Conservation (phyloP, 2,329 filamentous ascomycete species). For the Ilyonectria robusta region DNA sequence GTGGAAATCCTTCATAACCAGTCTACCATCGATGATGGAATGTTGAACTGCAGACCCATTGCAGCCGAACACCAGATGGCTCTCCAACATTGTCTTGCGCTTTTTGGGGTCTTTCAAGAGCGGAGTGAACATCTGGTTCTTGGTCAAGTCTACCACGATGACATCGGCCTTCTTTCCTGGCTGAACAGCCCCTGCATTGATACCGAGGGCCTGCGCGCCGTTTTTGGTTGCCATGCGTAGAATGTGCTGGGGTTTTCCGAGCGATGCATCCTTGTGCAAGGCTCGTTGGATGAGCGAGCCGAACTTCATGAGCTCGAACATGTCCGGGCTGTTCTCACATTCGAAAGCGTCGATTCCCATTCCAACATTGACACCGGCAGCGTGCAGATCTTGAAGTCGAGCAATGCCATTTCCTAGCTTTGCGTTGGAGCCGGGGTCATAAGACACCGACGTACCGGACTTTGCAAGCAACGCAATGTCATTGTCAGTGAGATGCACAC, state of each 20-base stretch:
- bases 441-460: constrained; percentile 27
- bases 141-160: constrained; percentile 29
- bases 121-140: constrained; percentile 33
- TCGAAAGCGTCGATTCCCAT: constrained; percentile 33
- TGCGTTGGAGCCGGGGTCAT: constrained; percentile 31
- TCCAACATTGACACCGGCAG: constrained; percentile 23
- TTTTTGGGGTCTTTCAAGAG: constrained; percentile 22
- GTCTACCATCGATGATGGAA: constrained; percentile 17
- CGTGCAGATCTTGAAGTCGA: constrained; percentile 21
- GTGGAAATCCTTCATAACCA: constrained; percentile 19
- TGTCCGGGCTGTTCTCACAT: constrained; percentile 32
- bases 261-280: constrained; percentile 24
- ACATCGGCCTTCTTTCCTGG: constrained; percentile 28
- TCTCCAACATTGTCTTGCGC: constrained; percentile 26
- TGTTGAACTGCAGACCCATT: constrained; percentile 26
- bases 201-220: constrained; percentile 26
- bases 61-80: constrained; percentile 27
- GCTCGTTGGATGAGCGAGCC: constrained; percentile 31
- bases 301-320: constrained; percentile 34
- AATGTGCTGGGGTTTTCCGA: constrained; percentile 26
- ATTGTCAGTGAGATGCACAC: constrained; percentile 27
- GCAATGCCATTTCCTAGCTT: constrained; percentile 32
- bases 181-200: constrained; percentile 17
- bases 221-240: constrained; percentile 28
- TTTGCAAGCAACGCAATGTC: constrained; percentile 28